Evolutionary conservation across 305 asterid genomes (phyloP), one percentile per base, ranked within the genome.

Genomic region (Rubia peregrina): DNA sequence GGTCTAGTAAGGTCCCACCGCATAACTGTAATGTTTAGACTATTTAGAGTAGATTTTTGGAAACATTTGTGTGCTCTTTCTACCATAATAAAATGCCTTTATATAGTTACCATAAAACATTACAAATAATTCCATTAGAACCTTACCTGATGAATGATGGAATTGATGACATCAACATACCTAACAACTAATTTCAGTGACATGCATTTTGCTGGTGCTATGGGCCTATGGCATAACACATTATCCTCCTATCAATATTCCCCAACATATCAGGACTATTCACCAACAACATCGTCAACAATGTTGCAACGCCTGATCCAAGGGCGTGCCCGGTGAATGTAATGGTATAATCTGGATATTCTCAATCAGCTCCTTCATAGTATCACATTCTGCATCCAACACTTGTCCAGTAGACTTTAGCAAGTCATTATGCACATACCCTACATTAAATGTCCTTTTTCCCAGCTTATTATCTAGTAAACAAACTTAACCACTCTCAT

Each of bases 181-280:
- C 88, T 78, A 68, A 91, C 96, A 33, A 96, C 98, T 80, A 91
- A 82, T 73, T 91, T 91, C 69, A 91, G 88, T 7, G 98, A 89
- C 95, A 89, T 84, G 66, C 98, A 91, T 76, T 96, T 81, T 24
- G 98, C 89, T 16, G 98, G 96, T 38, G 98, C 98, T 70, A 91
- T 86, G 21, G 98, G n/a, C n/a, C n/a, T n/a, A n/a, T n/a, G n/a
- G n/a, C 95, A 78, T 67, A 91, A 78, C 96, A 89, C 80, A 94
- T 84, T 42, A 91, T 76, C 82, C 89, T 89, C 75, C 65, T 83
- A n/a, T 83, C 87, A 13, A 91, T 70, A 69, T 86, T 89, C 60
- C 93, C 93, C 82, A 91, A 70, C 69, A 78, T 82, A 69, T 78
- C 86, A 11, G 75, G 84, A 76, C 85, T 86, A 24, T 83, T 83